Base-by-base conservation (phyloP, 805 yeast genomes). In the Wickerhamomyces chaumierensis region DNA sequence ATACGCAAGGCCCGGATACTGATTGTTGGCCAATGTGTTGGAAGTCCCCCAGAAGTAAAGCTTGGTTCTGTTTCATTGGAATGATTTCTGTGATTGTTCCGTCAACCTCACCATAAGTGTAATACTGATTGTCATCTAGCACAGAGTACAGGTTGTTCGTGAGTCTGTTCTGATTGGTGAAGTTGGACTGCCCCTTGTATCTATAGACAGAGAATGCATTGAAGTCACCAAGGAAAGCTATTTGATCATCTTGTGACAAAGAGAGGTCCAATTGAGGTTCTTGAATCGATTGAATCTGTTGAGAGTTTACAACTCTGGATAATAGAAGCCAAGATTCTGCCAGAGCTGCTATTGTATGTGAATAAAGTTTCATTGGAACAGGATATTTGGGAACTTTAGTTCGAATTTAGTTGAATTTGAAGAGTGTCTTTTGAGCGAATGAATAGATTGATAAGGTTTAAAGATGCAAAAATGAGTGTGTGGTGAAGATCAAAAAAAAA, bases 121-220 rank as follows among this genome's bases (percentile, higher is more conserved):
- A 19, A 32, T 41, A 53, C 18, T 47, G 35, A 6, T 45, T 42
- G 18, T 42, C 41, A 8, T 36, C 28, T 16, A 47, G 44, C 16
- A 36, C 31, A 14, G 48, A 42, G 36, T 41, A 49, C 2, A 53
- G 39, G 19, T 45, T 44, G 23, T 52, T 51, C 15, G 40, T 28
- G 8, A 39, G 38, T 9, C 34, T 21, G 33, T 45, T 45, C 27
- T 53, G 56, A 32, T 46, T 48, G 14, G 56, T 47, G 48, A 56
- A 50, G 37, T 60, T 50, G 18, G 58, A 57, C 29, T 60, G 59
- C 11, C 67, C 69, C 13, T 41, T 42, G 41, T 63, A 67, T 19
- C 44, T 36, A 44, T 58, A 56, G 14, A 40, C 43, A 5, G 70
- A 53, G 13, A 65, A 47, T 13, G 64, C 65, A 36, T 56, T 60